Base-by-base conservation (phyloP, 805 yeast genomes). In the Wickerhamiella allomyrinae region DNA sequence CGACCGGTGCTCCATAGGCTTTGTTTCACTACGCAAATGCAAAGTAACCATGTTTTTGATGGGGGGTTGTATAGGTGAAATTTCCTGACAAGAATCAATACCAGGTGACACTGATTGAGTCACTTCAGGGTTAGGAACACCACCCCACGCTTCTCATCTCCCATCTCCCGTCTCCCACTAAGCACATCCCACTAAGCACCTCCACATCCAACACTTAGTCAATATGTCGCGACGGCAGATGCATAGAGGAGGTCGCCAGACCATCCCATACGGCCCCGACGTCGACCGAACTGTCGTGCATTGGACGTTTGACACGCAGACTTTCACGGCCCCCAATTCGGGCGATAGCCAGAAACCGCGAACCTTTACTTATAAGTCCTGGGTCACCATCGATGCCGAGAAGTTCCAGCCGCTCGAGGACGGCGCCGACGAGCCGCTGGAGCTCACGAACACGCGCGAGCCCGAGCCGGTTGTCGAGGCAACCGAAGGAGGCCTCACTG, bases 1-100 rank as follows among this genome's bases (percentile, higher is more conserved):
- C 35, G 97, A 94, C 69, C 98, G 80, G 48, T 93, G 95, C 68
- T 91, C 99, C 56, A 85, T 66, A 21, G 97, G 95, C 74, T 91
- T 91, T 56, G 91, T 82, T 63, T 91, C 98, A 25, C 96, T 96
- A 70, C 99, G 80, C 48, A 91, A 69, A 57, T 91, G 98, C 50
- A 91, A 68, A 29, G 50, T 45, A 34, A 44, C 41, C 10, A 42
- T 13, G 48, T 39, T 43, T 5, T 29, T n/a, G n/a, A n/a, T n/a
- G n/a, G n/a, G n/a, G n/a, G n/a, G n/a, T n/a, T n/a, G n/a, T n/a
- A n/a, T n/a, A n/a, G n/a, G n/a, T n/a, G n/a, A n/a, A n/a, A n/a
- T n/a, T n/a, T n/a, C n/a, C n/a, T n/a, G n/a, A n/a, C n/a, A n/a
- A n/a, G n/a, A n/a, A n/a, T n/a, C n/a, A n/a, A n/a, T n/a, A n/a